A percentile compares a stretch with the other conserved stretches of the same genome.
These are phyloP conservation scores for Cutaneotrichosporon sp. DNA, from an alignment of 1,284 basidiomycete genomes.

Conservation along the genomic window DNA sequence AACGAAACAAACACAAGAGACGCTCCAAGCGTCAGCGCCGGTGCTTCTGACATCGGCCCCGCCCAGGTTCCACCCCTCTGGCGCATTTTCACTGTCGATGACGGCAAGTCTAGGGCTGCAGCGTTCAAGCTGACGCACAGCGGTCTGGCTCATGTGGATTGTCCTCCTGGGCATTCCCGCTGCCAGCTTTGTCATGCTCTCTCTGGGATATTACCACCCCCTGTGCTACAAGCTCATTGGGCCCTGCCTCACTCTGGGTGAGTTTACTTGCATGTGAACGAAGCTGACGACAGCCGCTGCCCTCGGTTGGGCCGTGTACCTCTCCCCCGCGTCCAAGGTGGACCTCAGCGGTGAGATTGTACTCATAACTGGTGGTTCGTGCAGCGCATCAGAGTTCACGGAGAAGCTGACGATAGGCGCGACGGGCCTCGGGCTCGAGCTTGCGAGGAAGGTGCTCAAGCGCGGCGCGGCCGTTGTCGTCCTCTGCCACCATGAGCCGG, in stretches of 20 bases:
- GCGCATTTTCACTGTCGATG: constrained; percentile 3
- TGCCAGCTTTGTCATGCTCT: neutral
- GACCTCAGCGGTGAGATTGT: constrained; percentile 76
- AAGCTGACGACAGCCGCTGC: constrained; percentile 3
- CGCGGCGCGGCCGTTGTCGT: constrained; percentile 80
- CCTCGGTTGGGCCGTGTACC: neutral
- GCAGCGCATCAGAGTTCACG: constrained; percentile 29
- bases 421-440: constrained; percentile 81
- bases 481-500: constrained; percentile 71
- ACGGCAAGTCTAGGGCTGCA: neutral
- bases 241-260: constrained; percentile 6
- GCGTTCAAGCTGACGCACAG: neutral
- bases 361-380: constrained; percentile 79
- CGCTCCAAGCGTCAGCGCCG: neutral
- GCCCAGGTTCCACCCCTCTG: constrained; percentile 1
- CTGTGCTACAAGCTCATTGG: neutral
- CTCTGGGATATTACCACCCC: neutral
- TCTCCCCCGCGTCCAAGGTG: neutral
- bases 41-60: neutral
- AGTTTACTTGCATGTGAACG: neutral
- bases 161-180: constrained; percentile 2
- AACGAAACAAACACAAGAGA: neutral
- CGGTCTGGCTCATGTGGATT: constrained; percentile 7
- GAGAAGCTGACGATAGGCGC: constrained; percentile 61
- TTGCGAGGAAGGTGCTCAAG: constrained; percentile 78